A percentile compares a stretch with the other conserved stretches of the same genome.
Evolutionary conservation across 2,329 filamentous ascomycete species (phyloP).

Genomic region (Pestalotiopsis sp.): DNA sequence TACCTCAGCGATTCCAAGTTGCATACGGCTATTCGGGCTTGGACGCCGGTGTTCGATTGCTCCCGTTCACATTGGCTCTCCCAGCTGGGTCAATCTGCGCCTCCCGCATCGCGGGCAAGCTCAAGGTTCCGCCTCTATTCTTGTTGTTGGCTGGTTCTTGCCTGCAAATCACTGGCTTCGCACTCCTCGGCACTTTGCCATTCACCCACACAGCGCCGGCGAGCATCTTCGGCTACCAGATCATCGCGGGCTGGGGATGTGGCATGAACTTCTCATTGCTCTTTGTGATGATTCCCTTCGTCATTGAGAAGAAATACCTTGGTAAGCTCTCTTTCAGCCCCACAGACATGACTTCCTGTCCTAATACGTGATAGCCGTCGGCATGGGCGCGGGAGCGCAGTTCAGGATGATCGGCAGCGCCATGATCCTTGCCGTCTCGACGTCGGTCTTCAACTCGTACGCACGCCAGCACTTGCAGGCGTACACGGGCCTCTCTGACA

Average conservation of each 20-base stretch:
- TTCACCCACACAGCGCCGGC: constrained; percentile 13
- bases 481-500: neutral
- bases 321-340: constrained; percentile 15
- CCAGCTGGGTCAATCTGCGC: constrained; percentile 7
- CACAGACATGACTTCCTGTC: neutral
- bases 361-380: constrained; percentile 19
- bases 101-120: neutral
- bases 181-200: constrained; percentile 17
- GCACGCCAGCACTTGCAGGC: neutral
- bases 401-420: constrained; percentile 25
- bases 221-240: constrained; percentile 17
- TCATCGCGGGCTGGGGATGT: constrained; percentile 20
- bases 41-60: neutral
- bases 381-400: constrained; percentile 21
- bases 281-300: constrained; percentile 18
- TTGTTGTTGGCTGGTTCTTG: constrained; percentile 16
- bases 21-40: constrained; percentile 19
- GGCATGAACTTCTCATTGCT: constrained; percentile 21
- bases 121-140: constrained; percentile 18
- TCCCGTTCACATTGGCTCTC: neutral
- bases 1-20: constrained; percentile 24
- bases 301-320: constrained; percentile 18
- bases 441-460: constrained; percentile 22
- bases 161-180: constrained; percentile 19
- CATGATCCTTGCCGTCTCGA: constrained; percentile 21